Conservation (phyloP, 192 early-diverging fungal genomes). For the Borealophlyctis nickersoniae region DNA sequence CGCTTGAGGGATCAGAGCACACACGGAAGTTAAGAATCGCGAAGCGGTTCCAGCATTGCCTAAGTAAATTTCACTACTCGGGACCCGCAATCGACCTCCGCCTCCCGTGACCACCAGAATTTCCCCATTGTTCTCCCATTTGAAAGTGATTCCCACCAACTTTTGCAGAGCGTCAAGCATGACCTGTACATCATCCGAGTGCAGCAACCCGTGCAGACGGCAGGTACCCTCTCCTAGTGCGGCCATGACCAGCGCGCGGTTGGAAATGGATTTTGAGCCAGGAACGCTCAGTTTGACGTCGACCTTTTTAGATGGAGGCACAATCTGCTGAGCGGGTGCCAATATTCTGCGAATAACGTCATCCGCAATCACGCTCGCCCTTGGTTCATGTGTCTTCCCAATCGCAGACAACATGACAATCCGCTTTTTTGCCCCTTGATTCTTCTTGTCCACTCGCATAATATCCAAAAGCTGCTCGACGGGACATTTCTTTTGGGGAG, state of each 20-base stretch:
- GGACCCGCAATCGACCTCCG: slow-evolving; percentile 71
- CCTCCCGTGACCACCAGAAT: slow-evolving; percentile 82
- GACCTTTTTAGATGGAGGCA: slow-evolving; percentile 12
- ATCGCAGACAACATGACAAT: slow-evolving; percentile 83
- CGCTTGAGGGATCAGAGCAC: slow-evolving; percentile 62
- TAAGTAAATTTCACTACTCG: slow-evolving; percentile 78
- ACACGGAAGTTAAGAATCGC: slow-evolving; percentile 88
- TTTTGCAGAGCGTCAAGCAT: slow-evolving; percentile 91
- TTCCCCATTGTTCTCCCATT: slow-evolving; percentile 91
- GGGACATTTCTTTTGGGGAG: slow-evolving; percentile 55
- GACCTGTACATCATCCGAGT: slow-evolving; percentile 97
- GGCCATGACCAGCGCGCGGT: slow-evolving; percentile 89
- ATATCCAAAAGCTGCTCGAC: slow-evolving; percentile 86
- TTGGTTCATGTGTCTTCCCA: slow-evolving; percentile 78
- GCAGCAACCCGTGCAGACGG: slow-evolving; percentile 80
- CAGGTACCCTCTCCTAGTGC: slow-evolving; percentile 81
- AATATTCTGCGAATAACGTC: slow-evolving; percentile 77
- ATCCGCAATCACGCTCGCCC: slow-evolving; percentile 82
- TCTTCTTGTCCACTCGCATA: slow-evolving; percentile 97
- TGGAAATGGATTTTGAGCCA: slow-evolving; percentile 97
- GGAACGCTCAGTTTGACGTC: slow-evolving; percentile 71
- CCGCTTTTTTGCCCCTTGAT: slow-evolving; percentile 83
- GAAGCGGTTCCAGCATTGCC: slow-evolving; percentile 98
- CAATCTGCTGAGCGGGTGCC: slow-evolving; percentile 70
- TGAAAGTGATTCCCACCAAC: slow-evolving; percentile 79